These are phyloP conservation scores for thale cress (Arabidopsis thaliana) DNA, from an alignment of 345 rosid genomes.

Conservation along the genomic window DNA sequence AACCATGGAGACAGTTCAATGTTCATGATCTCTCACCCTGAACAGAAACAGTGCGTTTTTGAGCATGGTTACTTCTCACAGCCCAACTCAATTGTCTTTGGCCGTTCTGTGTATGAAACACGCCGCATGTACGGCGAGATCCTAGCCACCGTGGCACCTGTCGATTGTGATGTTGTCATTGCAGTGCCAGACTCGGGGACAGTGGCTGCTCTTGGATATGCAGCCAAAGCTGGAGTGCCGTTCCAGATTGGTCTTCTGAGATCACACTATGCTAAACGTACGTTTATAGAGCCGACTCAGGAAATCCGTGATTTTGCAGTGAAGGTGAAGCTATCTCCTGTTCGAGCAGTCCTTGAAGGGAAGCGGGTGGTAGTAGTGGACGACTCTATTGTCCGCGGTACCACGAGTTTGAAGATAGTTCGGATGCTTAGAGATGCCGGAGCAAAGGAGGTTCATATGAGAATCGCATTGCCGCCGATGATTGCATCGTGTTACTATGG, in stretches of 20 bases:
- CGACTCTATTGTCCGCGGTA: conserved; percentile 89
- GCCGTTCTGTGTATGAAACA: conserved; percentile 76
- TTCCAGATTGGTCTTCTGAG: conserved; percentile 79
- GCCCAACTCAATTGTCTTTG: conserved; percentile 77
- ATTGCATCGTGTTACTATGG: conserved; percentile 83
- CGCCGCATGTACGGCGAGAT: conserved; percentile 69
- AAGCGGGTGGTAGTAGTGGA: conserved; percentile 88
- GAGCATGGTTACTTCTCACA: conserved; percentile 83
- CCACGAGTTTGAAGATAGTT: conserved; percentile 77
- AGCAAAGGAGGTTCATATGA: conserved; percentile 89
- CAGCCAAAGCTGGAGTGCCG: conserved; percentile 74
- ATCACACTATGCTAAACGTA: conserved; percentile 84
- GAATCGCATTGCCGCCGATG: conserved; percentile 89
- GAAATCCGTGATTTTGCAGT: conserved; percentile 88
- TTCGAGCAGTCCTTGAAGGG: conserved; percentile 68
- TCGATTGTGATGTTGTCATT: conserved; percentile 82
- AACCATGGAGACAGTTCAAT: conserved; percentile 65
- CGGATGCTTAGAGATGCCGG: conserved; percentile 76
- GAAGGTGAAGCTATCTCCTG: conserved; percentile 80
- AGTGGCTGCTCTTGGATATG: conserved; percentile 85
- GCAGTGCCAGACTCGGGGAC: conserved; percentile 90
- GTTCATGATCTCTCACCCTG: conserved; percentile 68
- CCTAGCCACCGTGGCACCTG: conserved; percentile 75
- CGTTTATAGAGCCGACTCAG: conserved; percentile 88
- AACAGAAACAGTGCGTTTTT: conserved; percentile 87